A percentile compares a stretch with the other conserved stretches of the same genome.
Conservation (phyloP, 2,329 filamentous ascomycete species). For the Hymenotorrendiella dingleyae region DNA sequence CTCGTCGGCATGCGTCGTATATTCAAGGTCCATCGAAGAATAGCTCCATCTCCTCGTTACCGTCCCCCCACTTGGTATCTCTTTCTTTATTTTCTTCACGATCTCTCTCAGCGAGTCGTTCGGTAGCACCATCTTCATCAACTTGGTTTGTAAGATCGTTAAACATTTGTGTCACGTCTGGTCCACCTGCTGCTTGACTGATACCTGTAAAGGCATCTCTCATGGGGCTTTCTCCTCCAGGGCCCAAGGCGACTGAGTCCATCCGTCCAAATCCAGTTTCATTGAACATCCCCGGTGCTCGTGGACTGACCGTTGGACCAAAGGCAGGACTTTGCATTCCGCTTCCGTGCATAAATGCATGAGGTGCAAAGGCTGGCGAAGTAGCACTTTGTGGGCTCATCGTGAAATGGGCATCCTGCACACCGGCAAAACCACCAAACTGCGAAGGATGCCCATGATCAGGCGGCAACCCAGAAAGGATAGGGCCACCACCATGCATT, state of each 20-base stretch:
- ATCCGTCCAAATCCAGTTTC: conserved; percentile 25
- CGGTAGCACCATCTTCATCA: conserved; percentile 21
- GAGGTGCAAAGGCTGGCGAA: conserved; percentile 28
- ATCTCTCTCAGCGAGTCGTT: conserved; percentile 12
- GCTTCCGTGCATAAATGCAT: conserved; percentile 25
- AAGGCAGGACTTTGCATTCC: conserved; percentile 21
- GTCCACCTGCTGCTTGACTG: conserved; percentile 16
- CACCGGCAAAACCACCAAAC: conserved; percentile 17
- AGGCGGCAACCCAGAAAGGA: conserved; percentile 23
- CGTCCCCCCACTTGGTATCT: conserved; percentile 18
- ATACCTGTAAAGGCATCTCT: conserved; percentile 23
- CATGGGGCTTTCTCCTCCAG: conserved; percentile 21
- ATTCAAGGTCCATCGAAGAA: conserved; percentile 26
- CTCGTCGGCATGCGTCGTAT: too few relatives aligned
- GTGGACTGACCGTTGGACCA: conserved; percentile 12
- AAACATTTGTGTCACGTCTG: conserved; percentile 23
- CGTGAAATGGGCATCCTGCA: conserved; percentile 23
- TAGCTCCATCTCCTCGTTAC: conserved; percentile 21
- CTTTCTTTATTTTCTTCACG: conserved; percentile 10
- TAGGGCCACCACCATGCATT: conserved; percentile 21
- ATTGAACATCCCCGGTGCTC: conserved; percentile 22
- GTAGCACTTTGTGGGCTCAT: conserved; percentile 19
- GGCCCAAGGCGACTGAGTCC: conserved; percentile 20
- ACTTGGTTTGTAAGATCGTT: conserved; percentile 28
- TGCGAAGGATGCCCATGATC: conserved; percentile 23